phyloP scores from a whole-genome alignment of 345 rosid genomes.

The Rubroshorea leprosula region DNA sequence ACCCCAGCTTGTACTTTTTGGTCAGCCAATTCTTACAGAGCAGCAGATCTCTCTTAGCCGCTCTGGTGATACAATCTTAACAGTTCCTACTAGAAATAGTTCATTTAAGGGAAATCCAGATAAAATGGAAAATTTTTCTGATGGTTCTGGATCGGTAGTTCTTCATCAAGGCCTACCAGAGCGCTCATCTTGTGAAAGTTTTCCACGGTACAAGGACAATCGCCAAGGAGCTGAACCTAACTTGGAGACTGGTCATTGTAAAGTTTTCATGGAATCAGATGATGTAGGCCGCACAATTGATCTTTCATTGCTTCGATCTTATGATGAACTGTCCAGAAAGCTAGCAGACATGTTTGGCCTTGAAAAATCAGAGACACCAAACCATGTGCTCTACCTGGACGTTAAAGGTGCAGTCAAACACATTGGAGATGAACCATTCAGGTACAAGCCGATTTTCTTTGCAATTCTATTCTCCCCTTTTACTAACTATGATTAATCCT shows the following conservation, averaged over 20 bases:
- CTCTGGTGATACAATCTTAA: slow-evolving; percentile 34
- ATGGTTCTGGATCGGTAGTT: slow-evolving; percentile 28
- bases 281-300: slow-evolving; percentile 85
- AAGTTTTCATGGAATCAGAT: slow-evolving; percentile 87
- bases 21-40: slow-evolving; percentile 54
- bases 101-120: slow-evolving; percentile 20
- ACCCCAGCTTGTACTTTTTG: slow-evolving; percentile 53
- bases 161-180: slow-evolving; percentile 29
- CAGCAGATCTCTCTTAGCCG: slow-evolving; percentile 48
- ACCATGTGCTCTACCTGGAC: slow-evolving; percentile 65
- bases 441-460: slow-evolving; percentile 32
- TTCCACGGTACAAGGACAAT: slow-evolving; percentile 30
- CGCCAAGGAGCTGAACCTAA: slow-evolving; percentile 30
- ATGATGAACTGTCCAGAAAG: slow-evolving; percentile 59
- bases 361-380: slow-evolving; percentile 49
- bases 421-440: slow-evolving; percentile 79
- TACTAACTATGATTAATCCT: too few species aligned
- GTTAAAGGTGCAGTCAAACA: slow-evolving; percentile 50
- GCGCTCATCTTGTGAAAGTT: slow-evolving; percentile 27
- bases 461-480: not conserved
- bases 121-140: slow-evolving; percentile 23
- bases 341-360: slow-evolving; percentile 66
- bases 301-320: slow-evolving; percentile 63
- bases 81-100: slow-evolving; percentile 30
- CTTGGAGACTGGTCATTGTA: slow-evolving; percentile 71